Evolutionary conservation across 2,329 filamentous ascomycete genomes (phyloP).

Genomic region (Arthrobotrys iridis): DNA sequence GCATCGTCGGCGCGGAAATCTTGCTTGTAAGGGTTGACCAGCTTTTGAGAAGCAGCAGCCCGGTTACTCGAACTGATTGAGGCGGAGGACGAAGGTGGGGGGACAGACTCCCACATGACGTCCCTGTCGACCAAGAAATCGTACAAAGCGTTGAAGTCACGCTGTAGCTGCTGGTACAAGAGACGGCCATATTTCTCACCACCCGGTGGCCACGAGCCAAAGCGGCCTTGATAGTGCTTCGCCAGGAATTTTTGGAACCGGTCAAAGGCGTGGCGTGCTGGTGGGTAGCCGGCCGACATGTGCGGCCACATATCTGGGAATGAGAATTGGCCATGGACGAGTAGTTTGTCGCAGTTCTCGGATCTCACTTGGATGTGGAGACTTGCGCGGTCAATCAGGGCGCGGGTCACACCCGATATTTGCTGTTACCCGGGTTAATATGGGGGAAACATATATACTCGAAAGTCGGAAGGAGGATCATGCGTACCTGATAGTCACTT

Average conservation of each 20-base stretch:
- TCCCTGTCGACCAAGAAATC: conserved; percentile 76
- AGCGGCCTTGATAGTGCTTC: conserved; percentile 68
- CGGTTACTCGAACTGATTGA: conserved; percentile 50
- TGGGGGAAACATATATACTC: not conserved
- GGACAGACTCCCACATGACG: conserved; percentile 67
- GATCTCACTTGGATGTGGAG: conserved; percentile 72
- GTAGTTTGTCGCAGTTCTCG: conserved; percentile 70
- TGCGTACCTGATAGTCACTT: conserved; percentile 66
- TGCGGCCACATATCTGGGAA: conserved; percentile 71
- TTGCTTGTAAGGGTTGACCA: conserved; percentile 55
- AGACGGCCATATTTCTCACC: conserved; percentile 68
- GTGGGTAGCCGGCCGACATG: conserved; percentile 59
- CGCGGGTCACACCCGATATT: conserved; percentile 71
- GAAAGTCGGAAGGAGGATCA: not conserved
- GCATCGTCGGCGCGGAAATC: conserved; percentile 63
- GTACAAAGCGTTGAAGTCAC: conserved; percentile 75
- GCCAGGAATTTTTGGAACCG: conserved; percentile 71
- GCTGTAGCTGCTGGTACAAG: conserved; percentile 69
- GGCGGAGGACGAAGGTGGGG: conserved; percentile 57
- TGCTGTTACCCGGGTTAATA: conserved; percentile 57
- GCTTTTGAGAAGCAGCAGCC: conserved; percentile 33
- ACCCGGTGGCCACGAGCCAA: conserved; percentile 72
- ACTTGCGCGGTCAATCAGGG: conserved; percentile 71
- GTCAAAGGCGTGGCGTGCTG: conserved; percentile 69
- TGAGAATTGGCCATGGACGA: conserved; percentile 68